phyloP scores from a whole-genome alignment of 495 filamentous ascomycete species.

The Neurospora hispaniola region DNA sequence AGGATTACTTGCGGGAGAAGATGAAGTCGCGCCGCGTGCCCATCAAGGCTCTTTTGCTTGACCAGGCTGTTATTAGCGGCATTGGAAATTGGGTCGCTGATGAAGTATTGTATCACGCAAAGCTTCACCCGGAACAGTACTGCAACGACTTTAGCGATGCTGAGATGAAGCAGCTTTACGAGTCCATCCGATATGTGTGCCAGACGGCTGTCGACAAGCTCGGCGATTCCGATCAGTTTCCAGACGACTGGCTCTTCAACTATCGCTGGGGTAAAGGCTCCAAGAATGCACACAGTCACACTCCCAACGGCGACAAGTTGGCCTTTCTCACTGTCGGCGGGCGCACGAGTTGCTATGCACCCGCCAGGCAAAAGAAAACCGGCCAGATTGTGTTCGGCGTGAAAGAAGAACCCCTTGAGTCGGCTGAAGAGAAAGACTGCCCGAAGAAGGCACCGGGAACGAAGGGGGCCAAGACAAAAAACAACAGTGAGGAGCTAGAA shows the following conservation, averaged over 20 bases:
- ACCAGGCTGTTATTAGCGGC: slow-evolving; percentile 83
- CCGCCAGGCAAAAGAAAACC: slow-evolving; percentile 72
- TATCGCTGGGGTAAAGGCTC: slow-evolving; percentile 87
- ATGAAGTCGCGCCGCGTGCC: slow-evolving; percentile 66
- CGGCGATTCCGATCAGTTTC: slow-evolving; percentile 74
- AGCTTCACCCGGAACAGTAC: slow-evolving; percentile 85
- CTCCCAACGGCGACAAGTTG: slow-evolving; percentile 79
- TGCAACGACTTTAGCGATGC: slow-evolving; percentile 66
- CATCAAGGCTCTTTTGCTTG: slow-evolving; percentile 74
- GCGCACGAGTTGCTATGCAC: slow-evolving; percentile 79
- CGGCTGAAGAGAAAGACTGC: slow-evolving; percentile 15
- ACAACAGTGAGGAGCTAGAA: slow-evolving; percentile 2
- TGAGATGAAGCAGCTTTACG: slow-evolving; percentile 62
- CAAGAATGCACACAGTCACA: slow-evolving; percentile 50
- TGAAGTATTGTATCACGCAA: slow-evolving; percentile 80
- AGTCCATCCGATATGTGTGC: slow-evolving; percentile 69
- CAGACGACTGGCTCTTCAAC: slow-evolving; percentile 84
- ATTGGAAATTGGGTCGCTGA: slow-evolving; percentile 97
- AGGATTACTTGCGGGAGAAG: slow-evolving; percentile 58
- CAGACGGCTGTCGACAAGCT: slow-evolving; percentile 65
- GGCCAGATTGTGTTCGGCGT: slow-evolving; percentile 22
- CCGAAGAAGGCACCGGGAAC: slow-evolving; percentile 17
- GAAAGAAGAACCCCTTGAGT: slow-evolving; percentile 24
- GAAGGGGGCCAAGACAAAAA: slow-evolving; percentile 7
- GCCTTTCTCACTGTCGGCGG: slow-evolving; percentile 78